A percentile compares a stretch with the other conserved stretches of the same genome.
These are phyloP conservation scores for Trichocladium antarcticum DNA, from an alignment of 495 filamentous ascomycete genomes.

Conservation along the genomic window DNA sequence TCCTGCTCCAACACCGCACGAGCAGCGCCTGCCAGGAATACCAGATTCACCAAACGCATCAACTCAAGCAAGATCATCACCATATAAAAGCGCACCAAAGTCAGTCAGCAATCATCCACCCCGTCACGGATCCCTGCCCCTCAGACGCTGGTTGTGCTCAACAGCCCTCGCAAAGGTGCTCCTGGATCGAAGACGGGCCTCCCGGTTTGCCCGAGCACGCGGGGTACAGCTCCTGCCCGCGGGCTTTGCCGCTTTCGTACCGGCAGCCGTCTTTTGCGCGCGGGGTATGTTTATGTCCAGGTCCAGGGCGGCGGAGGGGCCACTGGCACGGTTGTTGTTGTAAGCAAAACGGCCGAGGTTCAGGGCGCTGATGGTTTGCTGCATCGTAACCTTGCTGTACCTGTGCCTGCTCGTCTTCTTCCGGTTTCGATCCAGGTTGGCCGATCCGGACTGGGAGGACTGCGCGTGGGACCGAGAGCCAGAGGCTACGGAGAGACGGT, in stretches of 20 bases:
- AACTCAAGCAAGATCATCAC: no score
- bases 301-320: no score
- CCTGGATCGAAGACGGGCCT: neutral
- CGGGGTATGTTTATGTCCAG: neutral
- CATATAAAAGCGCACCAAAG: no score
- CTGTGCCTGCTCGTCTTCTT: neutral
- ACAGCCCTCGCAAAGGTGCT: constrained; percentile 2
- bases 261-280: neutral
- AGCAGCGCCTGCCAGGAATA: no score
- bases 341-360: neutral
- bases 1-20: no score
- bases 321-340: neutral
- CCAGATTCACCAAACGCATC: no score
- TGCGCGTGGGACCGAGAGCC: neutral
- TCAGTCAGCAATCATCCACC: no score
- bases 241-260: neutral
- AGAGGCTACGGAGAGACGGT: neutral
- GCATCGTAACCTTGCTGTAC: no score
- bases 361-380: neutral
- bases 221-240: neutral
- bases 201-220: neutral
- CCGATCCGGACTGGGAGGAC: neutral
- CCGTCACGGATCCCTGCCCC: neutral
- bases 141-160: neutral
- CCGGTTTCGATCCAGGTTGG: neutral